phyloP scores from a whole-genome alignment of 2,329 filamentous ascomycete genomes.

The Helicocarpus griseus region DNA sequence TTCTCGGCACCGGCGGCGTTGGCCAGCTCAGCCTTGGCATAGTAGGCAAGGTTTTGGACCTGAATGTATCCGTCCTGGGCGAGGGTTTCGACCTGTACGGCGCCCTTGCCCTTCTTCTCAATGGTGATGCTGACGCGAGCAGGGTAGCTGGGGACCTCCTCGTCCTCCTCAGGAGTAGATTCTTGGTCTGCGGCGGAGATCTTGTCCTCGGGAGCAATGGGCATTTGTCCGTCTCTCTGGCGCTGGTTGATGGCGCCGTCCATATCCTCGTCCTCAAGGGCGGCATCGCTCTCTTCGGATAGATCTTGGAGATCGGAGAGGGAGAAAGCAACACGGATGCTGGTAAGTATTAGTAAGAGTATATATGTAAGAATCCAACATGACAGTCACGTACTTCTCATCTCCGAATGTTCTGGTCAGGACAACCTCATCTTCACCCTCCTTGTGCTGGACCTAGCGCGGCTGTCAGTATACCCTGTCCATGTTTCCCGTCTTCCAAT shows the following conservation, averaged over 20 bases:
- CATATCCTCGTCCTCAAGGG: slow-evolving; percentile 46
- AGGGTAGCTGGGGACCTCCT: slow-evolving; percentile 55
- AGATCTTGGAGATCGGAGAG: slow-evolving; percentile 70
- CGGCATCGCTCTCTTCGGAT: slow-evolving; percentile 48
- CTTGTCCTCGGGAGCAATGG: slow-evolving; percentile 47
- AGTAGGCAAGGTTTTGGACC: slow-evolving; percentile 87
- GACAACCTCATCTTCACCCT: slow-evolving; percentile 79
- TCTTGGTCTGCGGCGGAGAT: slow-evolving; percentile 49
- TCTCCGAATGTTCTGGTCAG: slow-evolving; percentile 75
- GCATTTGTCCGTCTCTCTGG: slow-evolving; percentile 41
- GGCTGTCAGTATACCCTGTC: neutral
- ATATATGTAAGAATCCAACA: no score
- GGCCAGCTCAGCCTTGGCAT: slow-evolving; percentile 66
- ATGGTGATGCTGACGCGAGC: slow-evolving; percentile 77
- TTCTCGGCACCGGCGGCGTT: slow-evolving; percentile 66
- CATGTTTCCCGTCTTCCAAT: neutral
- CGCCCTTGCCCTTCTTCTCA: slow-evolving; percentile 77
- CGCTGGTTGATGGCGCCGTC: slow-evolving; percentile 49
- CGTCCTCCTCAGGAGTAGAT: slow-evolving; percentile 44
- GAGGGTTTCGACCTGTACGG: slow-evolving; percentile 74
- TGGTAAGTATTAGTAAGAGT: slow-evolving; percentile 22
- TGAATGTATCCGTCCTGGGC: slow-evolving; percentile 79
- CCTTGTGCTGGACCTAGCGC: slow-evolving; percentile 55
- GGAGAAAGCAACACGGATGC: slow-evolving; percentile 73
- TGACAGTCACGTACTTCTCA: slow-evolving; percentile 71